Evolutionary conservation across 176 grass and related monocot species (phyloP).

Genomic region (Guadua angustifolia): DNA sequence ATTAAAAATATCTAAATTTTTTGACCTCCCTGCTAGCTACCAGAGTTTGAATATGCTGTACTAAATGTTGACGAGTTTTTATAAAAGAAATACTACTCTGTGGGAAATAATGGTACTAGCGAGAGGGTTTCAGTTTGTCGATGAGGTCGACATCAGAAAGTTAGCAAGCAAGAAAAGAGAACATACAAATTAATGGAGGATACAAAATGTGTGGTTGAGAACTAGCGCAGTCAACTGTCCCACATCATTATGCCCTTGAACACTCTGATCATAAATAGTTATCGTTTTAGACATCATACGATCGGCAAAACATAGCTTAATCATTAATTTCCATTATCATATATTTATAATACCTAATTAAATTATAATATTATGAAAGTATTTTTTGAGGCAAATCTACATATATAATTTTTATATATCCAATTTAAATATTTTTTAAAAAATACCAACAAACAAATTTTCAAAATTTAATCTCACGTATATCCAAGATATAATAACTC

Average conservation of each 20-base stretch:
- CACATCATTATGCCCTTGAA: conserved; percentile 4
- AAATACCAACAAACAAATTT: no score
- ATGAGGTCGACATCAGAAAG: conserved; percentile 49
- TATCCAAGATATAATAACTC: no score
- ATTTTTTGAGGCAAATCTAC: no score
- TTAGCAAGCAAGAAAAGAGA: background rate
- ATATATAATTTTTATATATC: no score
- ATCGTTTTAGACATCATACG: no score
- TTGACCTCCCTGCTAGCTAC: background rate
- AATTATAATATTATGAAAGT: no score
- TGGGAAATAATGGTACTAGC: background rate
- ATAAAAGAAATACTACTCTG: background rate
- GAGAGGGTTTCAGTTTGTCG: background rate
- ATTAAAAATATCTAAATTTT: no score
- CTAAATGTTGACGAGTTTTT: background rate
- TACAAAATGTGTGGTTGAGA: conserved; percentile 9
- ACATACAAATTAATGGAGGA: background rate
- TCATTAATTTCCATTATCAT: no score
- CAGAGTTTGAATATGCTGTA: background rate
- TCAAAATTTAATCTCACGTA: no score
- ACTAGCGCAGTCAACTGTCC: conserved; percentile 38
- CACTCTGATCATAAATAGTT: background rate
- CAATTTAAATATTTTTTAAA: no score
- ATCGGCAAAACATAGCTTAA: no score
- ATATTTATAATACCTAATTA: no score